Percentiles rank a stretch among this genome's conserved stretches.
Evolutionary conservation across 1,139 yeast species (phyloP).

Genomic region (Diutina neorugosa): DNA sequence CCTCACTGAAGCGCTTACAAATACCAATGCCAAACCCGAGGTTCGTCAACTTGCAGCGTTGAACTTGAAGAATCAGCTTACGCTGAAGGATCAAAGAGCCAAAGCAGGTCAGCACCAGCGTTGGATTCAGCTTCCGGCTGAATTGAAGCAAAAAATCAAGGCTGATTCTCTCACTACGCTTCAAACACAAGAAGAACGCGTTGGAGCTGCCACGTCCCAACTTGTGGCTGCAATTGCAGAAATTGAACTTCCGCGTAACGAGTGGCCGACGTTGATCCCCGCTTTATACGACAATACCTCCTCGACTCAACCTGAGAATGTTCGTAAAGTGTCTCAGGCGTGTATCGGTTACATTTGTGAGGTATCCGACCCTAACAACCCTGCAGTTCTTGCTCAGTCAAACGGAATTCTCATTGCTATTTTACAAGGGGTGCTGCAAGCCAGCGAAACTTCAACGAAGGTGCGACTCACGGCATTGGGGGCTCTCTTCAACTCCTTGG

Average conservation of each 20-base stretch:
- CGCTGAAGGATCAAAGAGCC: constrained; percentile 55
- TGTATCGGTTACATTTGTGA: constrained; percentile 96
- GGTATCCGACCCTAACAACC: constrained; percentile 77
- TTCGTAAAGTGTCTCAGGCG: constrained; percentile 77
- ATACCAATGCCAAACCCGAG: constrained; percentile 57
- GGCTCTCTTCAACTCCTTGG: constrained; percentile 84
- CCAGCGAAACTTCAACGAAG: constrained; percentile 56
- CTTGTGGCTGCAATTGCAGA: constrained; percentile 93
- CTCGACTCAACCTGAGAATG: constrained; percentile 45
- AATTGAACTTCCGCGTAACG: constrained; percentile 76
- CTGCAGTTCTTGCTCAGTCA: constrained; percentile 70
- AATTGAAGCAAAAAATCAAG: constrained; percentile 54
- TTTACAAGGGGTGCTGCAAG: constrained; percentile 81
- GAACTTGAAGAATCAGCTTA: constrained; percentile 75
- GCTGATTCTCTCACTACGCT: constrained; percentile 53
- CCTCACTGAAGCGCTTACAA: constrained; percentile 58
- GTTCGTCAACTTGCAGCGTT: constrained; percentile 89
- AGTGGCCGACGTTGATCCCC: constrained; percentile 82
- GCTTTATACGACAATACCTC: constrained; percentile 71
- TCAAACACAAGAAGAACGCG: constrained; percentile 57
- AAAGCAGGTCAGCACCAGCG: constrained; percentile 43
- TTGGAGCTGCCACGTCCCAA: constrained; percentile 86
- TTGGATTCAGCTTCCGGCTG: constrained; percentile 48
- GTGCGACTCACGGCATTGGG: constrained; percentile 87
- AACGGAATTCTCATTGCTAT: constrained; percentile 91